phyloP scores from a whole-genome alignment of 495 filamentous ascomycete genomes.

The Bacidia rubella region DNA sequence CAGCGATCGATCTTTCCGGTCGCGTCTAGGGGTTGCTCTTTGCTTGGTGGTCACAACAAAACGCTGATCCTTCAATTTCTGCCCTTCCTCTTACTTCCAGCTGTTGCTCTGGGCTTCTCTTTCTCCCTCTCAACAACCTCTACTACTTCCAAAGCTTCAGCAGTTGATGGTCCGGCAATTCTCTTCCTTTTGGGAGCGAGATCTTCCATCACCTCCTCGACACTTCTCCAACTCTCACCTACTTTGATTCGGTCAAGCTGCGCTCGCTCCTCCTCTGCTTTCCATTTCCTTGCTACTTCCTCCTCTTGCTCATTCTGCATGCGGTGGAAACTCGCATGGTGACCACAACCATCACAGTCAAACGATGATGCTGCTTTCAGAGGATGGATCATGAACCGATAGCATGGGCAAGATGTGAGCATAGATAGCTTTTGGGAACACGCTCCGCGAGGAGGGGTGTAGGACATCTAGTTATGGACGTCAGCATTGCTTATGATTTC shows the following conservation, averaged over 20 bases:
- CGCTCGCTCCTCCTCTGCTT: slow-evolving; percentile 19
- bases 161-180: neutral
- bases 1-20: too few species aligned
- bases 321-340: slow-evolving; percentile 41
- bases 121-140: neutral
- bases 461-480: slow-evolving; percentile 15
- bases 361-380: slow-evolving; percentile 38
- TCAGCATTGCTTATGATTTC: neutral
- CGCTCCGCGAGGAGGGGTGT: slow-evolving; percentile 25
- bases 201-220: slow-evolving; percentile 13
- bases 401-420: slow-evolving; percentile 35
- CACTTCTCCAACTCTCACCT: slow-evolving; percentile 8
- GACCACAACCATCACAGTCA: slow-evolving; percentile 41
- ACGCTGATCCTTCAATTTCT: neutral
- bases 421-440: slow-evolving; percentile 32
- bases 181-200: slow-evolving; percentile 12
- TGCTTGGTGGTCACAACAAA: too few species aligned
- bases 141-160: neutral
- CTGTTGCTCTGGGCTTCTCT: neutral
- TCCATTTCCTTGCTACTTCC: slow-evolving; percentile 28
- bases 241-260: slow-evolving; percentile 6
- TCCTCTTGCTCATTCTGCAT: slow-evolving; percentile 38
- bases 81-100: neutral
- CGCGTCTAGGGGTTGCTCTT: too few species aligned
- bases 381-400: slow-evolving; percentile 46